phyloP scores from a whole-genome alignment of 176 grass and related monocot species.

The Triticum dicoccoides region DNA sequence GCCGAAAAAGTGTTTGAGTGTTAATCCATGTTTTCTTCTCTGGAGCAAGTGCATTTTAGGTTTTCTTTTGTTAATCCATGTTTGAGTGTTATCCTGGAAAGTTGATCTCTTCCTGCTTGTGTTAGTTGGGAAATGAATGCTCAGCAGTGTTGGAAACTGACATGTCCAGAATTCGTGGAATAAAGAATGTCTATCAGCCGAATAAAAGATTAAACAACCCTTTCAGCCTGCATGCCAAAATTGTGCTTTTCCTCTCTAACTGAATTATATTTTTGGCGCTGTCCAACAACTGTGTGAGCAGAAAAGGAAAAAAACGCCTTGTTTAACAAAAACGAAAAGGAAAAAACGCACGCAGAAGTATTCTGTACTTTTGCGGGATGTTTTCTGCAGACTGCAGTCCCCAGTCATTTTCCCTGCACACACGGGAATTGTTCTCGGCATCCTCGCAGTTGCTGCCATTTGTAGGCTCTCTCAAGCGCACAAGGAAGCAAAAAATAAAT shows the following conservation, averaged over 20 bases:
- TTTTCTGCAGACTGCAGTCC: not conserved
- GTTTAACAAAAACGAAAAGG: too few species aligned
- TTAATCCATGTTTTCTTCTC: not conserved
- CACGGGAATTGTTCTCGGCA: too few species aligned
- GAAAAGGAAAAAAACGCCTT: not conserved
- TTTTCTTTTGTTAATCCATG: not conserved
- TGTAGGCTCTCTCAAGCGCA: not conserved
- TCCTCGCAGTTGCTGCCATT: too few species aligned
- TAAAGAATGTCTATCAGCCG: not conserved
- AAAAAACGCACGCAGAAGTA: too few species aligned
- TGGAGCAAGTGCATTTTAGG: not conserved
- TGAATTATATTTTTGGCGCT: not conserved
- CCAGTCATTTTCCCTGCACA: not conserved
- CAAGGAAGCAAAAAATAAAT: too few species aligned
- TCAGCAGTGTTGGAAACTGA: not conserved
- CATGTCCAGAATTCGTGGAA: not conserved
- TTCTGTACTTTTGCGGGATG: not conserved
- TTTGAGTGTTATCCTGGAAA: not conserved
- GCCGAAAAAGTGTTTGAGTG: too few species aligned
- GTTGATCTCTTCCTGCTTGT: not conserved
- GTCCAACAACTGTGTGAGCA: not conserved
- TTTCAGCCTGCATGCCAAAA: not conserved
- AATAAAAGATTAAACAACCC: not conserved
- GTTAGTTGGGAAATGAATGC: constrained; percentile 22
- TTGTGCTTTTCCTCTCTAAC: not conserved